Conservation (phyloP, 169 alveolate genomes). For the Amoebophrya sp. region DNA sequence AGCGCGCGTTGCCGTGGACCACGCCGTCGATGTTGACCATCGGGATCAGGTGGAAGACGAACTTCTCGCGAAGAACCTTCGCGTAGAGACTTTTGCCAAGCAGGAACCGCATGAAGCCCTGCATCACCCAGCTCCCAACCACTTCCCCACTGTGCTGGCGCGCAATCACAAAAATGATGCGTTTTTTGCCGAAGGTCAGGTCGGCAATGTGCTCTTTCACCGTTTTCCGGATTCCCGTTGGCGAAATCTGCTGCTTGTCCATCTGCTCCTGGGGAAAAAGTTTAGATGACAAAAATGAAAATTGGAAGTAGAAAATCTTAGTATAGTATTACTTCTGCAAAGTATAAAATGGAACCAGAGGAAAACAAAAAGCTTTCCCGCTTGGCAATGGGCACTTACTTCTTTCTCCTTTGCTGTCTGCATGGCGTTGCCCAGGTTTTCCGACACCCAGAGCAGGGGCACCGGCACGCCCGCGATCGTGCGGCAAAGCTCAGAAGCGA, state of each 20-base stretch:
- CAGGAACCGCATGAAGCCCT: slow-evolving; percentile 42
- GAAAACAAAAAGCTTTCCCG: no score
- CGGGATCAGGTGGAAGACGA: neutral
- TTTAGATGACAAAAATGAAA: no score
- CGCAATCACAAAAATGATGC: slow-evolving; percentile 29
- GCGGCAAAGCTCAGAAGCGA: neutral
- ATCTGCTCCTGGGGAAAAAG: no score
- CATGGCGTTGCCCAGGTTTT: neutral
- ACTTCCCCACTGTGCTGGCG: slow-evolving; percentile 47
- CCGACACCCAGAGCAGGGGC: neutral
- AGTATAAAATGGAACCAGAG: no score
- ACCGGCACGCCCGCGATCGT: slow-evolving; percentile 4
- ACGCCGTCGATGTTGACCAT: slow-evolving; percentile 42
- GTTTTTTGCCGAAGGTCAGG: neutral
- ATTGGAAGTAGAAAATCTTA: no score
- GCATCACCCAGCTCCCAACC: slow-evolving; percentile 44
- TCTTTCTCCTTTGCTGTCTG: neutral
- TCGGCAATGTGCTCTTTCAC: neutral
- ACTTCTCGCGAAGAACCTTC: slow-evolving; percentile 27
- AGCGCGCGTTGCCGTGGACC: slow-evolving; percentile 43
- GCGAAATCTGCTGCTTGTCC: no score
- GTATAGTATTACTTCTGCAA: no score
- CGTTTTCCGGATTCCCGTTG: no score
- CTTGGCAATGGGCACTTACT: no score
- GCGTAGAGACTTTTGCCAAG: slow-evolving; percentile 37